Conservation (phyloP, 2,329 filamentous ascomycete genomes). For the Verticillium alfalfae region DNA sequence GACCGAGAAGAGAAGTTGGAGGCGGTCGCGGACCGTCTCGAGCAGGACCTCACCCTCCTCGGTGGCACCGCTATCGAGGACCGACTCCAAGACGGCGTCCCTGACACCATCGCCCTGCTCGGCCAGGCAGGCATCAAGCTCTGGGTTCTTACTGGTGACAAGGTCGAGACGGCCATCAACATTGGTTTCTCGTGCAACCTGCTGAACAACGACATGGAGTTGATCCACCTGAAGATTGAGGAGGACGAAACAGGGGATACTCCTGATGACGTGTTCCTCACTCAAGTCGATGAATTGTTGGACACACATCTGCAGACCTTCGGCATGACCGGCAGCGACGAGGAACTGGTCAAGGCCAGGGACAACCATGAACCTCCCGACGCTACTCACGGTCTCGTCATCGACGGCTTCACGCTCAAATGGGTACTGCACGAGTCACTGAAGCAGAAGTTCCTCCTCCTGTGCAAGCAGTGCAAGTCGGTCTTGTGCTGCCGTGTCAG, state of each 20-base stretch:
- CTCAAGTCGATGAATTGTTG: slow-evolving; percentile 62
- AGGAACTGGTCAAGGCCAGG: slow-evolving; percentile 74
- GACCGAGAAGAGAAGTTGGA: slow-evolving; percentile 93
- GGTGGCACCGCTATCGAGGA: slow-evolving; percentile 98
- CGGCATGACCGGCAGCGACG: slow-evolving; percentile 74
- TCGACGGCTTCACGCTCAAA: slow-evolving; percentile 90
- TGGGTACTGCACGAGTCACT: slow-evolving; percentile 77
- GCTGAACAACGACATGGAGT: slow-evolving; percentile 94
- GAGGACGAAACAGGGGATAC: slow-evolving; percentile 58
- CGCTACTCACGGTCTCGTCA: slow-evolving; percentile 85
- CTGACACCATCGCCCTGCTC: slow-evolving; percentile 87
- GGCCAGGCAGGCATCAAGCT: slow-evolving; percentile 94
- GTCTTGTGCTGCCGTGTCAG: slow-evolving; percentile 97
- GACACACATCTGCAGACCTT: slow-evolving; percentile 70
- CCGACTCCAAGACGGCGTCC: slow-evolving; percentile 91
- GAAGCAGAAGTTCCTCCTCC: slow-evolving; percentile 85
- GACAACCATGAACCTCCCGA: slow-evolving; percentile 81
- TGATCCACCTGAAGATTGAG: slow-evolving; percentile 81
- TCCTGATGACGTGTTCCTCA: slow-evolving; percentile 42
- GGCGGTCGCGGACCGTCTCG: slow-evolving; percentile 81
- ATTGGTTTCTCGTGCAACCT: slow-evolving; percentile 99
- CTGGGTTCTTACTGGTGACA: slow-evolving; percentile 97
- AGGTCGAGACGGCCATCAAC: slow-evolving; percentile 98
- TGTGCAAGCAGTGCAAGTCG: slow-evolving; percentile 96
- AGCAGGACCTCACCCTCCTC: slow-evolving; percentile 80